phyloP scores from a whole-genome alignment of 108 stramenopile species.

The Cyclotella cryptica region DNA sequence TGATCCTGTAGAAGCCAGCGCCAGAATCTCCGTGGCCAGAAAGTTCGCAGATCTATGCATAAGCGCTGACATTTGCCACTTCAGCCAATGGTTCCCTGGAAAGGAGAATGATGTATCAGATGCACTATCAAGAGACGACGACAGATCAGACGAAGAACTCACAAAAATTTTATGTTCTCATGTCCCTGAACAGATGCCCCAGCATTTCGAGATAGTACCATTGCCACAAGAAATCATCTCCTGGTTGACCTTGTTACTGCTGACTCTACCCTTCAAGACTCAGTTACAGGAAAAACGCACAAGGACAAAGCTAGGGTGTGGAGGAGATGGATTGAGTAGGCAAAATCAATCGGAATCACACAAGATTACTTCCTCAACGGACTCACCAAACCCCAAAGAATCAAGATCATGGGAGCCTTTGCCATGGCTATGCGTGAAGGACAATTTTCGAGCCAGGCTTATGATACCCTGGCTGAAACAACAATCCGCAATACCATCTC shows the following conservation, averaged over 20 bases:
- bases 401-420: constrained; percentile 24
- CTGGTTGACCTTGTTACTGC: constrained; percentile 35
- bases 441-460: constrained; percentile 17
- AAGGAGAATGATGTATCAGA: constrained; percentile 16
- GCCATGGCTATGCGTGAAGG: constrained; percentile 23
- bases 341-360: constrained; percentile 13
- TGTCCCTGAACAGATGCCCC: constrained; percentile 25
- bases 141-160: constrained; percentile 20
- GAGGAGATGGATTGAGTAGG: constrained; percentile 1
- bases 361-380: constrained; percentile 22
- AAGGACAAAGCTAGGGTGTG: constrained; percentile 26
- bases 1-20: not conserved
- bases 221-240: constrained; percentile 34
- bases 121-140: constrained; percentile 16
- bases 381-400: not conserved
- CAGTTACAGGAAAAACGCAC: constrained; percentile 31
- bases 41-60: not conserved
- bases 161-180: not conserved
- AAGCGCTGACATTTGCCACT: not conserved
- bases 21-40: constrained; percentile 2
- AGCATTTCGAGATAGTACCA: constrained; percentile 13
- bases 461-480: constrained; percentile 20
- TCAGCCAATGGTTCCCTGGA: constrained; percentile 38
- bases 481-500: constrained; percentile 36
- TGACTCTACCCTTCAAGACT: constrained; percentile 5